Base-by-base conservation (phyloP, 805 yeast species). In the Cyberlindnera japonica region DNA sequence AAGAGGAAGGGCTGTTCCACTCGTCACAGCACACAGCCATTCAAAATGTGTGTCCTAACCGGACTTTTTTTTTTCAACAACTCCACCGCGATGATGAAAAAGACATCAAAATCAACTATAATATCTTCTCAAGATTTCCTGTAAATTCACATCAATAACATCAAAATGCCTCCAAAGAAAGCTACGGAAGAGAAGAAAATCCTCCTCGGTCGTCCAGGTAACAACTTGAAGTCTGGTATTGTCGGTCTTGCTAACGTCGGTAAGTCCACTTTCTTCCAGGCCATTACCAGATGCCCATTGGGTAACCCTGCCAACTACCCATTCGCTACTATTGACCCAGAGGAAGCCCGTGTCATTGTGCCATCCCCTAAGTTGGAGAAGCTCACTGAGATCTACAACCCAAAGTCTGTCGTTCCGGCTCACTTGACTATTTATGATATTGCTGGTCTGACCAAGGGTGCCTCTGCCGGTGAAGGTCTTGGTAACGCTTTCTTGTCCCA, bases 231-330 rank as follows among this genome's bases (percentile, higher is more conserved):
- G 70, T 69, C 83, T 49, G 99, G 99, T 58, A 89, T 91, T 50
- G 99, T 91, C 44, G 99, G 99, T 45, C 75, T 91, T 47, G 96
- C 96, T 58, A 73, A 81, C 58, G 95, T 91, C 50, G 99, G 99
- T 57, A 93, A 93, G 67, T 88, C 96, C 12, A 91, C 98, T 7
- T 89, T 91, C 65, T 91, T 91, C 79, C 98, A 93, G 68, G 96
- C 96, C 41, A 84, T 93, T 59, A 91, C 98, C 41, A 80, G 82
- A 67, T 87, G 90, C 53, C 88, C 90, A 35, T 71, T 93, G 52
- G 98, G 99, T 48, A 89, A 76, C 70, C 98, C 99, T 41, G 99
- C 98, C 44, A 91, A 91, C 66, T 91, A 90, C 64, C 99, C 99
- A 19, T 91, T 88, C 63, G 99, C 99, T 31, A 91, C 99, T 41